Evolutionary conservation across 1,284 basidiomycete species (phyloP), one percentile per base, ranked within the genome.

Genomic region (Paramarasmius palmivorus): DNA sequence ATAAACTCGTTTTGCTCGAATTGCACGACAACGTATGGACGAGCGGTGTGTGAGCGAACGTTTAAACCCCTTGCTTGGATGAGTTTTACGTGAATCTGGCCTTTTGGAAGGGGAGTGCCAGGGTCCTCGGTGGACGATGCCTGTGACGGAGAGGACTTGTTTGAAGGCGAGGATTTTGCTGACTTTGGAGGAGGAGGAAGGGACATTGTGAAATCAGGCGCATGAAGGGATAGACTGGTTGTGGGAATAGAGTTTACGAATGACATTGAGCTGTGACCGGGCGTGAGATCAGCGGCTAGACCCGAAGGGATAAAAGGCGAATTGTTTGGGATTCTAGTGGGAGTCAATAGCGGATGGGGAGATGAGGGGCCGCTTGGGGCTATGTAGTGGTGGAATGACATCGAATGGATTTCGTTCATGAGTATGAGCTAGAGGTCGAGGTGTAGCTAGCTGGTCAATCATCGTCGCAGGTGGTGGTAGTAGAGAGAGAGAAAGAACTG

Each of bases 1-100:
- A 99, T 90, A 68, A 98, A 99, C 73, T 99, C 96, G 80, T 95
- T 98, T 74, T 98, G 93, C 77, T 99, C 96, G 72, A 98, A 99
- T 70, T 95, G 91, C 62, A 97, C 94, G 67, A 99, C 96, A 61
- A 95, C 93, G 69, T 99, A 99, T 12, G 96, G 97, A 20, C 90
- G 81, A 2, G 89, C 84, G 48, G 77, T 73, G 17, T 82, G 68
- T 22, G 85, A 79, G 36, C 79, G 77, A 44, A 93, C 87, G 60
- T 87, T 86, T 66, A 99, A 86, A n/a, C 84, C 84, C 54, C 93
- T 85, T 4, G 93, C 97, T 57, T 90, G 86, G 69, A 99, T 93
- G 68, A 99, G 84, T 74, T 98, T 98, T 73, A 99, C 89, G 63
- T 93, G 92, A 53, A 99, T 87, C 75, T 88, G 93, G 64, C 88